Evolutionary conservation across 2,329 filamentous ascomycete species (phyloP).

Genomic region (Claviceps quebecensis): DNA sequence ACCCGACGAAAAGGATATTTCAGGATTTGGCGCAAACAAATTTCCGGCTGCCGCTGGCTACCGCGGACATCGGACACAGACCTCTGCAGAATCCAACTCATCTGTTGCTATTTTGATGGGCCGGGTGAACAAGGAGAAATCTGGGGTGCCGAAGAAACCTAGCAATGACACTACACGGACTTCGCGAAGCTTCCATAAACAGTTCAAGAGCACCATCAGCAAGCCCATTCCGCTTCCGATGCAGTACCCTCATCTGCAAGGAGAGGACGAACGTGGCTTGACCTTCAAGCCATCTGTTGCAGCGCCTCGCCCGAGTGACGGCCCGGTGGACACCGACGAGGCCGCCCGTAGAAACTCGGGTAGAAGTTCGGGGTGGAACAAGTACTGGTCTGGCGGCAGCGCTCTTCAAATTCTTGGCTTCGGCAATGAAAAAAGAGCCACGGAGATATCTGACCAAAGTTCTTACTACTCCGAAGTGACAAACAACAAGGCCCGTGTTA

Average conservation of each 20-base stretch:
- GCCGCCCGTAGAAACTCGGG: slow-evolving; percentile 51
- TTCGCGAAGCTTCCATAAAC: slow-evolving; percentile 42
- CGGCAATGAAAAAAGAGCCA: slow-evolving; percentile 34
- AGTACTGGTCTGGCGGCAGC: slow-evolving; percentile 64
- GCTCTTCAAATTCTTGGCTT: slow-evolving; percentile 52
- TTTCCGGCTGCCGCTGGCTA: slow-evolving; percentile 24
- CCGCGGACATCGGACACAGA: slow-evolving; percentile 36
- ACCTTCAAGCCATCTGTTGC: slow-evolving; percentile 22
- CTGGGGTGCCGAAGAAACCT: slow-evolving; percentile 32
- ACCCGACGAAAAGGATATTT: slow-evolving; percentile 44
- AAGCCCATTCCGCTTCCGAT: slow-evolving; percentile 41
- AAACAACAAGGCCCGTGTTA: slow-evolving; percentile 27
- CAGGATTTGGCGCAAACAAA: slow-evolving; percentile 32
- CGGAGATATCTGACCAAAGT: slow-evolving; percentile 39
- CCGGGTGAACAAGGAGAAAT: slow-evolving; percentile 35
- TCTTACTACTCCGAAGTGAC: slow-evolving; percentile 37
- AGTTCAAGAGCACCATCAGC: slow-evolving; percentile 49
- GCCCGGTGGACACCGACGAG: slow-evolving; percentile 23
- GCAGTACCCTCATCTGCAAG: slow-evolving; percentile 17
- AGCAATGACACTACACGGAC: slow-evolving; percentile 40
- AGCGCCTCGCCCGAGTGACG: slow-evolving; percentile 22
- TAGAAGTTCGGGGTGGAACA: slow-evolving; percentile 61
- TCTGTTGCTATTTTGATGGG: slow-evolving; percentile 55
- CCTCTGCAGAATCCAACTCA: slow-evolving; percentile 44
- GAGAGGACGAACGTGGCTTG: slow-evolving; percentile 28